Conservation (phyloP, 805 yeast genomes). For the Wickerhamomyces alni region DNA sequence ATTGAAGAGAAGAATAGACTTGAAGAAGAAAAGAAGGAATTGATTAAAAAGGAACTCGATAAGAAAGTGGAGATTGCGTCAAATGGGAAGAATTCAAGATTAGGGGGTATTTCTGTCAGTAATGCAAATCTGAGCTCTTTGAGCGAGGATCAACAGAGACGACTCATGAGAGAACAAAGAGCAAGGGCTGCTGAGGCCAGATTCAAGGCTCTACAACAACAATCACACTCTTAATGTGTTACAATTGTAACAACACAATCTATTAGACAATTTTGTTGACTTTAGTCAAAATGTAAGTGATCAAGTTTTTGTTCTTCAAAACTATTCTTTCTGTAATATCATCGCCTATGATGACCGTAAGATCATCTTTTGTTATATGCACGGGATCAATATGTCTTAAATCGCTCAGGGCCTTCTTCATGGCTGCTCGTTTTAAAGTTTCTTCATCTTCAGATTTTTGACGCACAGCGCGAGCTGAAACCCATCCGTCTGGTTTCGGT, state of each 20-base stretch:
- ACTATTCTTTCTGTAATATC: conserved; percentile 26
- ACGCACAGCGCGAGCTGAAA: conserved; percentile 19
- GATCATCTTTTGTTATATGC: conserved; percentile 1
- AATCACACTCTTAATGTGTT: neutral
- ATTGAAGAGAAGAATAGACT: conserved; percentile 31
- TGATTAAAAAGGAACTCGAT: conserved; percentile 40
- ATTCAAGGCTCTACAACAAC: conserved; percentile 29
- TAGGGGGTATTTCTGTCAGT: conserved; percentile 23
- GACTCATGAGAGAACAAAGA: conserved; percentile 87
- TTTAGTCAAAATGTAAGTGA: conserved; percentile 38
- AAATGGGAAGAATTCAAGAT: conserved; percentile 30
- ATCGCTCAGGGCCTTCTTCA: conserved; percentile 53
- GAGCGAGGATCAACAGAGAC: conserved; percentile 65
- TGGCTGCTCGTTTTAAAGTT: conserved; percentile 32
- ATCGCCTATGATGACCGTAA: conserved; percentile 24
- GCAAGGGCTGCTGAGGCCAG: conserved; percentile 97
- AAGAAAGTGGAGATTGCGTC: conserved; percentile 32
- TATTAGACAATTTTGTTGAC: conserved; percentile 23
- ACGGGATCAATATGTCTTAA: conserved; percentile 60
- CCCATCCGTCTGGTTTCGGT: conserved; percentile 11
- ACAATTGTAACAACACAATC: neutral
- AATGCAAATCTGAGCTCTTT: conserved; percentile 52
- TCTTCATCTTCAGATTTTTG: conserved; percentile 10
- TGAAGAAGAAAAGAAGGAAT: conserved; percentile 31
- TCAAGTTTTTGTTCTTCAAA: conserved; percentile 18